Conservation (phyloP, 2,329 filamentous ascomycete species). For the Colletotrichum sp. region DNA sequence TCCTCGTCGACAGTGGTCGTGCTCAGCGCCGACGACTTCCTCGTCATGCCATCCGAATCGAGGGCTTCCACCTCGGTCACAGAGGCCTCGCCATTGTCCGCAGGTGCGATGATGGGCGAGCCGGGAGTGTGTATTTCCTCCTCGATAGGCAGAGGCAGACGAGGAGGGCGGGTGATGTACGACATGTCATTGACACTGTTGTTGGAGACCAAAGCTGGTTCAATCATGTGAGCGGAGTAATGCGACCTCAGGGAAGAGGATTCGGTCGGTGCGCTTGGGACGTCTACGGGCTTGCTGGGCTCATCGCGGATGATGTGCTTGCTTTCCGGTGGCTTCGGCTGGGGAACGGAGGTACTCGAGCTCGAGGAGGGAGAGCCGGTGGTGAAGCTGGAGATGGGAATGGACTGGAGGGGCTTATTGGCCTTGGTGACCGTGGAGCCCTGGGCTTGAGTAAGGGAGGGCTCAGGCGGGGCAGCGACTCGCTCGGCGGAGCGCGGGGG, state of each 20-base stretch:
- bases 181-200: conserved; percentile 68
- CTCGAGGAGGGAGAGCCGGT: conserved; percentile 44
- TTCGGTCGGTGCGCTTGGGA: conserved; percentile 47
- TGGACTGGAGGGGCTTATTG: conserved; percentile 52
- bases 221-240: conserved; percentile 40
- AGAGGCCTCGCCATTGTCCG: conserved; percentile 64
- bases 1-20: conserved; percentile 77
- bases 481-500: conserved; percentile 60
- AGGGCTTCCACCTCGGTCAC: conserved; percentile 59
- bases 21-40: conserved; percentile 64
- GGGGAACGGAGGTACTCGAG: conserved; percentile 22
- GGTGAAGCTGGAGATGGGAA: conserved; percentile 54
- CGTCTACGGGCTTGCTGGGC: conserved; percentile 64
- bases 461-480: conserved; percentile 65
- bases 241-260: conserved; percentile 40
- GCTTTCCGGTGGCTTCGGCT: conserved; percentile 26
- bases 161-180: conserved; percentile 76
- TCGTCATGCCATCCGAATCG: conserved; percentile 53
- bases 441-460: conserved; percentile 65
- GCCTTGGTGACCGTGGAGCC: conserved; percentile 57
- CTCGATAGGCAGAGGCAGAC: conserved; percentile 90
- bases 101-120: conserved; percentile 82
- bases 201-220: conserved; percentile 52
- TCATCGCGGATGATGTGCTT: conserved; percentile 29
- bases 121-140: conserved; percentile 89